Percentiles rank a stretch among this genome's conserved stretches.
phyloP scores from a whole-genome alignment of 2,329 filamentous ascomycete species.

The Paramyrothecium sp. region DNA sequence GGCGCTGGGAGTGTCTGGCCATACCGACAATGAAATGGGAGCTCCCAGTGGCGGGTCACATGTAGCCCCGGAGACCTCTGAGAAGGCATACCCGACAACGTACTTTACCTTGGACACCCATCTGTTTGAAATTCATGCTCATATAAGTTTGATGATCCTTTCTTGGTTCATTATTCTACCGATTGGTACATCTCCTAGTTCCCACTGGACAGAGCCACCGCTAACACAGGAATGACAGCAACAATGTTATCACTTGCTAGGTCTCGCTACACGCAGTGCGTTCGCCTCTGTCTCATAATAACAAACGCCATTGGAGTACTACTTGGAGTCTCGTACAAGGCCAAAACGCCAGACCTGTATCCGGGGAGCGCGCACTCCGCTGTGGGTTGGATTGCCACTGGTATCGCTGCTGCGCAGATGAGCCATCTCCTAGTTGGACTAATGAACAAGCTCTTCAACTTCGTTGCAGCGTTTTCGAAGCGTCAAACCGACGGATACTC shows the following conservation, averaged over 20 bases:
- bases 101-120: conserved; percentile 1
- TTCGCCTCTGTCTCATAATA: neutral
- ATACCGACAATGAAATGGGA: neutral
- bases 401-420: conserved; percentile 30
- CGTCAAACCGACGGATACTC: neutral
- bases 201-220: neutral
- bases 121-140: neutral
- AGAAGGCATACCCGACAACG: neutral
- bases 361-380: neutral
- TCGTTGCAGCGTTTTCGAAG: neutral
- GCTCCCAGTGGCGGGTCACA: neutral
- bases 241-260: neutral
- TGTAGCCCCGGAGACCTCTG: neutral
- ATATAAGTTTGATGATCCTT: neutral
- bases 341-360: conserved; percentile 3
- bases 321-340: neutral
- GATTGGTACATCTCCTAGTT: neutral
- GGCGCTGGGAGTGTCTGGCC: neutral
- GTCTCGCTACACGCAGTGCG: neutral
- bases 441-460: neutral
- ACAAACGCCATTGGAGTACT: neutral
- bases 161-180: neutral
- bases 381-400: conserved; percentile 5
- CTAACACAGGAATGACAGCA: neutral
- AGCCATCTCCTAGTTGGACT: neutral